Evolutionary conservation across 345 rosid species (phyloP).

Genomic region (Triadica sebifera): DNA sequence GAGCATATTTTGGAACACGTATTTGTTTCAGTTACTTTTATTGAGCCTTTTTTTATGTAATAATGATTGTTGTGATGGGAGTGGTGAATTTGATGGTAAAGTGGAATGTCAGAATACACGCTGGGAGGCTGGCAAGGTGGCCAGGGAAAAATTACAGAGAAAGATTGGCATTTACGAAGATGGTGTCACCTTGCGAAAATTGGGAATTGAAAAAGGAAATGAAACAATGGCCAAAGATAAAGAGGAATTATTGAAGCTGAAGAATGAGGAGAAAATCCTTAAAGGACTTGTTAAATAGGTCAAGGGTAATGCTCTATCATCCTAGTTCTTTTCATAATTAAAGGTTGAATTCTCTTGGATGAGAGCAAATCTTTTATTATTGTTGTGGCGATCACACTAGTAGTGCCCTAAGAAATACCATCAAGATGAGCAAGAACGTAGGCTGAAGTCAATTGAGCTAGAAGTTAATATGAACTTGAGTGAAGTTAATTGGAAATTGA

Average conservation of each 20-base stretch:
- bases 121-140: conserved; percentile 91
- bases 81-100: conserved; percentile 81
- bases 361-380: background rate
- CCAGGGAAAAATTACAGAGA: conserved; percentile 63
- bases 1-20: background rate
- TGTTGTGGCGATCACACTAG: background rate
- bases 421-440: too few species aligned
- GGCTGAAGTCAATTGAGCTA: too few species aligned
- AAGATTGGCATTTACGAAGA: conserved; percentile 60
- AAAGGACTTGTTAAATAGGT: conserved; percentile 69
- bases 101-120: conserved; percentile 72
- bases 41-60: background rate
- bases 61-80: conserved; percentile 78
- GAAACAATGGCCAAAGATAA: conserved; percentile 56
- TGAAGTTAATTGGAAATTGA: too few species aligned
- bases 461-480: too few species aligned
- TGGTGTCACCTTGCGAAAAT: conserved; percentile 52
- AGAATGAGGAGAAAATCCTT: conserved; percentile 66
- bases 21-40: background rate
- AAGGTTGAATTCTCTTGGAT: conserved; percentile 5
- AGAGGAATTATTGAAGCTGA: conserved; percentile 60
- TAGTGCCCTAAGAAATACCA: too few species aligned
- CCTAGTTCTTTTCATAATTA: background rate
- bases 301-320: conserved; percentile 47
- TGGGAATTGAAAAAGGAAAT: conserved; percentile 57